These are phyloP conservation scores for Aspergillus hancockii DNA, from an alignment of 495 filamentous ascomycete species.

Conservation along the genomic window DNA sequence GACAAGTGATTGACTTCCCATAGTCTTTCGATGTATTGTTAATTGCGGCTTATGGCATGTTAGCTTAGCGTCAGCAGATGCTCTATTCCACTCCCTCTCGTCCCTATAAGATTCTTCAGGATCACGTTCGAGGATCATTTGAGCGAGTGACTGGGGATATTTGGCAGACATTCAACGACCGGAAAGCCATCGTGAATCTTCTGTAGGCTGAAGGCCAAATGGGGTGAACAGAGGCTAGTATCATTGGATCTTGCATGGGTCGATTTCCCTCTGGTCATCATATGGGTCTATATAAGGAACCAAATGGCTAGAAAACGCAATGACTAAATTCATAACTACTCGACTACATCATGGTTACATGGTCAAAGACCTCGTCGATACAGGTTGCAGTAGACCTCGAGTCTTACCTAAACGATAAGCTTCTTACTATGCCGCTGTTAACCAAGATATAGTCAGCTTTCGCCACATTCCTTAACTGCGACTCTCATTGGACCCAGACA, in stretches of 20 bases:
- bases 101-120: background rate
- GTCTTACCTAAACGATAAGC: background rate
- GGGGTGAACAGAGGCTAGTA: too few species aligned
- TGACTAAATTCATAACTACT: background rate
- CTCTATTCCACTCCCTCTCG: background rate
- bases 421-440: too few species aligned
- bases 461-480: too few species aligned
- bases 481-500: too few species aligned
- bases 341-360: background rate
- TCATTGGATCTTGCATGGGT: too few species aligned
- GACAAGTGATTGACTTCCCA: background rate
- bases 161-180: background rate
- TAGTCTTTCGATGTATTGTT: background rate
- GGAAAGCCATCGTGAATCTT: too few species aligned
- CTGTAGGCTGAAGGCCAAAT: too few species aligned
- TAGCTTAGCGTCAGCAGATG: background rate
- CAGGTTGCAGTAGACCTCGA: background rate
- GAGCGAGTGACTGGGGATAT: background rate
- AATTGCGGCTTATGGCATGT: background rate
- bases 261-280: too few species aligned
- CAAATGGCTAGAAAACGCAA: too few species aligned
- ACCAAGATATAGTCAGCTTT: too few species aligned
- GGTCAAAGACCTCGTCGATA: background rate
- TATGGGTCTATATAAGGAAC: too few species aligned
- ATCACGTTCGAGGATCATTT: background rate